Conservation (phyloP, 2,329 filamentous ascomycete species). For the Tothia fuscella region DNA sequence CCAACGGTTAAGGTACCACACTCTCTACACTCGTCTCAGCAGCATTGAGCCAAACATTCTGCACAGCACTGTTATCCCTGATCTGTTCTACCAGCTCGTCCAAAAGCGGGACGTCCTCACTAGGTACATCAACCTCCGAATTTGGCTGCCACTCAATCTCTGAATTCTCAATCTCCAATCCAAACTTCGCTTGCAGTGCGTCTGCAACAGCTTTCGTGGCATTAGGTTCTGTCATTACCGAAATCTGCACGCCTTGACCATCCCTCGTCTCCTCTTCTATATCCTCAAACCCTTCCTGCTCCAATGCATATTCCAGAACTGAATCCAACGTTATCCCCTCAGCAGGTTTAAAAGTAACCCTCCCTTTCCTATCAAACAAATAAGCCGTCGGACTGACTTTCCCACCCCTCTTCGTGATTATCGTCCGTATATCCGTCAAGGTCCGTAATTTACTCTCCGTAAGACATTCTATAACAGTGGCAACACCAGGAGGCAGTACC, state of each 20-base stretch:
- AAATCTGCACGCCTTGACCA: slow-evolving; percentile 40
- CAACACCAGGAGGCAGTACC: slow-evolving; percentile 61
- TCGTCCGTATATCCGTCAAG: slow-evolving; percentile 57
- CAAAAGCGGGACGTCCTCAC: slow-evolving; percentile 18
- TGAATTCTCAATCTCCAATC: slow-evolving; percentile 55
- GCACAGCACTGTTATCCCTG: slow-evolving; percentile 5
- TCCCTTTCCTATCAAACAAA: slow-evolving; percentile 72
- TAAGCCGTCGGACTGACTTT: slow-evolving; percentile 64
- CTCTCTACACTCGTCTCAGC: too few species aligned
- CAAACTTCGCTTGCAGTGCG: slow-evolving; percentile 49
- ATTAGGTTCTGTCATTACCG: slow-evolving; percentile 58
- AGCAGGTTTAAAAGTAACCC: slow-evolving; percentile 53
- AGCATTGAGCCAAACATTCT: slow-evolving; percentile 9
- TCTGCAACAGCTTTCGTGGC: slow-evolving; percentile 53
- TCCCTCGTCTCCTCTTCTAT: slow-evolving; percentile 29
- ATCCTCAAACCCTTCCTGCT: slow-evolving; percentile 69
- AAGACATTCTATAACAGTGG: slow-evolving; percentile 72
- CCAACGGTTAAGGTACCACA: too few species aligned
- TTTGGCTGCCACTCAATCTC: slow-evolving; percentile 82
- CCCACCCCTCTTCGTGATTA: slow-evolving; percentile 60
- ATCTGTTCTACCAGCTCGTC: slow-evolving; percentile 9
- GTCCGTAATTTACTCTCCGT: slow-evolving; percentile 69
- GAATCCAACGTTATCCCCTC: slow-evolving; percentile 51
- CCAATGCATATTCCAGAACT: slow-evolving; percentile 68
- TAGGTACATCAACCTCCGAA: slow-evolving; percentile 58